Conservation (phyloP, 2,329 filamentous ascomycete species). For the Mollisiaceae sp. region DNA sequence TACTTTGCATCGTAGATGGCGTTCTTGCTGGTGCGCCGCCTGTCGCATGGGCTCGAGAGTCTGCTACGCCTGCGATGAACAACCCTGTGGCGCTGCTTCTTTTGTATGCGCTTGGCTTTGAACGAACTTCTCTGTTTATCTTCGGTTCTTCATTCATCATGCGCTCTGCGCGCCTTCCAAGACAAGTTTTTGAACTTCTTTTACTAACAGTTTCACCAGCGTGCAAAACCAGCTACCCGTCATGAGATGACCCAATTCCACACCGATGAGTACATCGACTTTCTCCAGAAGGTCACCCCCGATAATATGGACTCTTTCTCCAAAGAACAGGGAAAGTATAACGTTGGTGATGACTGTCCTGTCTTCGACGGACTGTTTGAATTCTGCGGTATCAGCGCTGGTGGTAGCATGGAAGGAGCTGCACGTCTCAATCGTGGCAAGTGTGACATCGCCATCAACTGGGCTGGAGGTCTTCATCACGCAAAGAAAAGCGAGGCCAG, state of each 20-base stretch:
- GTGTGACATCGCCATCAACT: constrained; percentile 97
- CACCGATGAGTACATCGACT: constrained; percentile 93
- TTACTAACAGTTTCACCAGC: constrained; percentile 51
- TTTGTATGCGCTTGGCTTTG: too few relatives aligned
- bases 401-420: constrained; percentile 92
- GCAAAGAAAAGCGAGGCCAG: constrained; percentile 96
- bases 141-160: not conserved
- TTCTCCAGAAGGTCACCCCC: constrained; percentile 91
- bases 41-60: not conserved
- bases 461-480: constrained; percentile 96
- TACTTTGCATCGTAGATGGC: not conserved
- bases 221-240: constrained; percentile 83
- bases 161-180: not conserved
- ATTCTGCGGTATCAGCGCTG: constrained; percentile 93
- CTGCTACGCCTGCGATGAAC: not conserved
- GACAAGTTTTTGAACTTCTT: not conserved
- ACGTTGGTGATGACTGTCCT: constrained; percentile 94
- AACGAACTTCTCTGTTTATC: too few relatives aligned
- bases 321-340: constrained; percentile 91
- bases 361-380: constrained; percentile 98
- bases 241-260: constrained; percentile 95
- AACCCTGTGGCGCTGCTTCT: not conserved
- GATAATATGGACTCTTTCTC: constrained; percentile 97
- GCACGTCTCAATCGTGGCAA: constrained; percentile 88
- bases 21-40: not conserved